A percentile compares a stretch with the other conserved stretches of the same genome.
phyloP scores from a whole-genome alignment of 2,329 filamentous ascomycete genomes.

The Ceratocystis variospora region DNA sequence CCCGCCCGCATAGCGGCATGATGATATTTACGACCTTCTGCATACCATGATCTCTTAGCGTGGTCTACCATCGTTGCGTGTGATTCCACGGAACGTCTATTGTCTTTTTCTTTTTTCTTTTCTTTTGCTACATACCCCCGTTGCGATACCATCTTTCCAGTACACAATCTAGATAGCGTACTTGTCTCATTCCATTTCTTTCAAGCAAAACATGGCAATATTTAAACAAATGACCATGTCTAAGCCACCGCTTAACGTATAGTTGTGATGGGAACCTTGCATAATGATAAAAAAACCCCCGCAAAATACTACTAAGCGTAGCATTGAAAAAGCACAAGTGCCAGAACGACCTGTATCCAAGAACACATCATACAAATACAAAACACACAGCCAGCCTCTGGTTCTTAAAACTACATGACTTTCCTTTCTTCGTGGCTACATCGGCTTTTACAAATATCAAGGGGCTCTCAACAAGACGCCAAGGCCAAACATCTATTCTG shows the following conservation, averaged over 20 bases:
- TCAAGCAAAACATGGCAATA: background rate
- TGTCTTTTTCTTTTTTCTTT: background rate
- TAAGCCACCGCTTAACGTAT: background rate
- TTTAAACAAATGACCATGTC: too few relatives aligned
- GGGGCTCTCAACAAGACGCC: background rate
- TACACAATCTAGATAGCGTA: background rate
- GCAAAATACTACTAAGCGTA: background rate
- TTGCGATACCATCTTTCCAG: background rate
- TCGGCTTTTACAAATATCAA: background rate
- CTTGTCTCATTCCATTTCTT: constrained; percentile 2
- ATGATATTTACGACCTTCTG: constrained; percentile 6
- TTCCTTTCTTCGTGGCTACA: too few relatives aligned
- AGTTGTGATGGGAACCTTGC: background rate
- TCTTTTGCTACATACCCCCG: constrained; percentile 1
- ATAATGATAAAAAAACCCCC: background rate
- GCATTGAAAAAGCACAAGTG: background rate
- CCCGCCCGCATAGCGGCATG: background rate
- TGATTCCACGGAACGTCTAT: background rate
- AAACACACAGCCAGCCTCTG: background rate
- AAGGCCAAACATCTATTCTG: background rate
- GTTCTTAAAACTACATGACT: background rate
- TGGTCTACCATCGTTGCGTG: background rate
- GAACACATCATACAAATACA: background rate
- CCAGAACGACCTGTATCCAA: background rate
- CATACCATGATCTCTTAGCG: background rate